Percentiles rank a stretch among this genome's conserved stretches.
phyloP scores from a whole-genome alignment of 305 asterid species.

The Striga hermonthica region DNA sequence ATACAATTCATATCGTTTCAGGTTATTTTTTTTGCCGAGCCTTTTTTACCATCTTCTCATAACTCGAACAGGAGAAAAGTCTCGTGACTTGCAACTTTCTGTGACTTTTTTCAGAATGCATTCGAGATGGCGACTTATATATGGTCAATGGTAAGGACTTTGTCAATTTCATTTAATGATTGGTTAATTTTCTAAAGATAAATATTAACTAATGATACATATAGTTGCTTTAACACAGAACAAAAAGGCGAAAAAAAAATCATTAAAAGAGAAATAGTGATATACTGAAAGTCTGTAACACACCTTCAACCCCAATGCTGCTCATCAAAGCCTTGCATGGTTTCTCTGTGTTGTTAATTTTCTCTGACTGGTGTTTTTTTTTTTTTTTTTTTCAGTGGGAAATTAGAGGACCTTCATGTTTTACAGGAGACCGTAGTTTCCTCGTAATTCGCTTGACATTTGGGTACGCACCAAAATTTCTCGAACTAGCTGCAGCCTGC shows the following conservation, averaged over 20 bases:
- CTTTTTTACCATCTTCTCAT: background rate
- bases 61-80: background rate
- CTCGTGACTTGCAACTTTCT: conserved; percentile 8
- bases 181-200: background rate
- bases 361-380: background rate
- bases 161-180: background rate
- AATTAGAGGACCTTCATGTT: conserved; percentile 57
- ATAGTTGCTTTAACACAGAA: background rate
- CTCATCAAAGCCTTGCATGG: too few relatives aligned
- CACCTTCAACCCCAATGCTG: too few relatives aligned
- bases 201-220: background rate
- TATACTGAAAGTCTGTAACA: background rate
- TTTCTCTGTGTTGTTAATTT: too few relatives aligned
- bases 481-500: conserved; percentile 1
- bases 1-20: conserved; percentile 86
- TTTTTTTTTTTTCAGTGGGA: conserved; percentile 60
- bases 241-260: too few relatives aligned
- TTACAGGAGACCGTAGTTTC: conserved; percentile 44
- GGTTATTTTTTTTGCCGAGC: conserved; percentile 43
- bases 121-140: conserved; percentile 78
- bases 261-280: too few relatives aligned
- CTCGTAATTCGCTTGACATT: conserved; percentile 66
- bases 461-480: conserved; percentile 47
- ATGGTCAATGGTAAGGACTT: conserved; percentile 82
- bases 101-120: conserved; percentile 71